A percentile compares a stretch with the other conserved stretches of the same genome.
phyloP scores from a whole-genome alignment of 1,284 basidiomycete species.

The Ustilago lituana region DNA sequence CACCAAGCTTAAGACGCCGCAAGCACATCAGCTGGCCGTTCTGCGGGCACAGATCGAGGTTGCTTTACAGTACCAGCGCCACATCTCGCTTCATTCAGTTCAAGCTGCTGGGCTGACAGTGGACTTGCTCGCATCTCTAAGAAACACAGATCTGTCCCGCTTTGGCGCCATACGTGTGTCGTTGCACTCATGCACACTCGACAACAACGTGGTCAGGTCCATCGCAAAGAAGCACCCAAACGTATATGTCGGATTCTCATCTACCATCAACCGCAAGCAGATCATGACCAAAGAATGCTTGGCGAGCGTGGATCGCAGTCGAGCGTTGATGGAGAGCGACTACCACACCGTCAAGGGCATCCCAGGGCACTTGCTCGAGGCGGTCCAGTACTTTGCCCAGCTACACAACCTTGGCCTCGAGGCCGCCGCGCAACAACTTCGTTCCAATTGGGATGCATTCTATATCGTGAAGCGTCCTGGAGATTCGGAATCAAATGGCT shows the following conservation, averaged over 20 bases:
- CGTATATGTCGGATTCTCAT: conserved; percentile 61
- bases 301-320: conserved; percentile 25
- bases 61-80: conserved; percentile 47
- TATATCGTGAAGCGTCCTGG: conserved; percentile 1
- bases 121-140: conserved; percentile 43
- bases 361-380: conserved; percentile 18
- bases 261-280: conserved; percentile 59
- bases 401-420: conserved; percentile 6
- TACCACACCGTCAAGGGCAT: conserved; percentile 51
- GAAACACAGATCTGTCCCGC: conserved; percentile 19
- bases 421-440: conserved; percentile 26
- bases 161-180: conserved; percentile 48
- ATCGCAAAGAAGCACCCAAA: conserved; percentile 54
- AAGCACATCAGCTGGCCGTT: conserved; percentile 57
- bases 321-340: conserved; percentile 59
- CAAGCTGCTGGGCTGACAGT: conserved; percentile 55
- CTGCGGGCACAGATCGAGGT: conserved; percentile 54
- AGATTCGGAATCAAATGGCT: conserved; percentile 9
- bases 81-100: conserved; percentile 63
- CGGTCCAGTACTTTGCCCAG: conserved; percentile 35
- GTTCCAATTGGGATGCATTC: conserved; percentile 32
- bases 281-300: conserved; percentile 42
- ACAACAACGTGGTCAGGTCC: conserved; percentile 47
- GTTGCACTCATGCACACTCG: conserved; percentile 63
- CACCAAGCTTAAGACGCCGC: conserved; percentile 55